Percentiles rank a stretch among this genome's conserved stretches.
phyloP scores from a whole-genome alignment of 129 eudicot species.

The Helichrysum umbraculigerum region DNA sequence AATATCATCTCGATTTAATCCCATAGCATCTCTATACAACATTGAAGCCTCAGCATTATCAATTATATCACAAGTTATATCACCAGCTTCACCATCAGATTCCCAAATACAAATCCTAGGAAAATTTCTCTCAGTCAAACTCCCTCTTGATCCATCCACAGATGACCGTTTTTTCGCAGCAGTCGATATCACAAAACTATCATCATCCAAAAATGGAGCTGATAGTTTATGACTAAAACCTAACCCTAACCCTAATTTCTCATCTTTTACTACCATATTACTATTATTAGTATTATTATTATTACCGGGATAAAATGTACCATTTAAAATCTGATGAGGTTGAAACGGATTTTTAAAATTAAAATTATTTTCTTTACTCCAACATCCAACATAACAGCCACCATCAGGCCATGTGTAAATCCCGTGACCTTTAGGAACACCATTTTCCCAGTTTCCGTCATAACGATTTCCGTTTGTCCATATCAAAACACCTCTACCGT shows the following conservation, averaged over 20 bases:
- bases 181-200: slow-evolving; percentile 26
- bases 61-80: slow-evolving; percentile 88
- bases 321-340: slow-evolving; percentile 47
- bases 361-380: slow-evolving; percentile 45
- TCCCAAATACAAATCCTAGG: slow-evolving; percentile 95
- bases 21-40: slow-evolving; percentile 66
- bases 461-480: slow-evolving; percentile 73
- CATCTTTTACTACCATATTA: background rate
- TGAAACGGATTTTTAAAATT: slow-evolving; percentile 30
- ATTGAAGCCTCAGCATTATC: slow-evolving; percentile 85
- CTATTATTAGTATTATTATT: background rate
- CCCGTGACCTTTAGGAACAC: slow-evolving; percentile 68
- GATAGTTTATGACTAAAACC: slow-evolving; percentile 42
- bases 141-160: slow-evolving; percentile 60
- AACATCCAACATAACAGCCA: slow-evolving; percentile 64
- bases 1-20: slow-evolving; percentile 47
- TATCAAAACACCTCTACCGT: slow-evolving; percentile 74
- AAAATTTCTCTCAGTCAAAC: slow-evolving; percentile 47
- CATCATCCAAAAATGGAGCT: slow-evolving; percentile 51
- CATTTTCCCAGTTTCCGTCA: slow-evolving; percentile 89
- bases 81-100: slow-evolving; percentile 94
- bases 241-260: slow-evolving; percentile 15
- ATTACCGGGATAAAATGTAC: slow-evolving; percentile 62
- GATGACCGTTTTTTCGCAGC: slow-evolving; percentile 54
- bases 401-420: slow-evolving; percentile 86